Evolutionary conservation across 345 rosid genomes (phyloP).

Genomic region (Euphorbia pulcherrima): DNA sequence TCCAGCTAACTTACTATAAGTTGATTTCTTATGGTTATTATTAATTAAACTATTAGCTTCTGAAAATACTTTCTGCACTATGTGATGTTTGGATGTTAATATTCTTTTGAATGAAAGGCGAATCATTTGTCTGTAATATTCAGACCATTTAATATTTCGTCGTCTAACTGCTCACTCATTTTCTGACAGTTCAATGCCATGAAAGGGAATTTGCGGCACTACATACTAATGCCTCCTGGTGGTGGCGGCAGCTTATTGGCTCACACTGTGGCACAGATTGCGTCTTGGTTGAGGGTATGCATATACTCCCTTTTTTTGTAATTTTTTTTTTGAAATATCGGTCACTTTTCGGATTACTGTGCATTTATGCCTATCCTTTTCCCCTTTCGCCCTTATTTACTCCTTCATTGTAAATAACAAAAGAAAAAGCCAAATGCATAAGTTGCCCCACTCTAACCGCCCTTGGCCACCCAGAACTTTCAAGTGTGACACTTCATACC

Average conservation of each 20-base stretch:
- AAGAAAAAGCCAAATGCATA: too few relatives aligned
- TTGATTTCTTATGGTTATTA: background rate
- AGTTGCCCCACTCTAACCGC: too few relatives aligned
- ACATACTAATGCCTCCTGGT: slow-evolving; percentile 81
- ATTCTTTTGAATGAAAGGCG: background rate
- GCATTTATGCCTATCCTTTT: too few relatives aligned
- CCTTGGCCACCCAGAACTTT: too few relatives aligned
- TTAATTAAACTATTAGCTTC: background rate
- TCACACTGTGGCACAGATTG: slow-evolving; percentile 68
- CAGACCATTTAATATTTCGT: background rate
- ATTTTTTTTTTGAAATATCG: too few relatives aligned
- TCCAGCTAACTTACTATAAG: background rate
- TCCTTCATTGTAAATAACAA: too few relatives aligned
- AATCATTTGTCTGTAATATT: background rate
- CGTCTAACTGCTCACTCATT: background rate
- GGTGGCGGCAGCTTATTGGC: slow-evolving; percentile 86
- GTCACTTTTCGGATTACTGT: too few relatives aligned
- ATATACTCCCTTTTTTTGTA: too few relatives aligned
- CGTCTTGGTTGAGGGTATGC: slow-evolving; percentile 81
- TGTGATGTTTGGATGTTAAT: background rate
- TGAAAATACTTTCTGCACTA: background rate
- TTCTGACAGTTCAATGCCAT: slow-evolving; percentile 62
- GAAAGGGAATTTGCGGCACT: slow-evolving; percentile 79
- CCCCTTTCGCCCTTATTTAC: too few relatives aligned
- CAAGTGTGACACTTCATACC: too few relatives aligned